These are phyloP conservation scores for Aspergillus wentii DNA, from an alignment of 495 filamentous ascomycete genomes.

Conservation along the genomic window DNA sequence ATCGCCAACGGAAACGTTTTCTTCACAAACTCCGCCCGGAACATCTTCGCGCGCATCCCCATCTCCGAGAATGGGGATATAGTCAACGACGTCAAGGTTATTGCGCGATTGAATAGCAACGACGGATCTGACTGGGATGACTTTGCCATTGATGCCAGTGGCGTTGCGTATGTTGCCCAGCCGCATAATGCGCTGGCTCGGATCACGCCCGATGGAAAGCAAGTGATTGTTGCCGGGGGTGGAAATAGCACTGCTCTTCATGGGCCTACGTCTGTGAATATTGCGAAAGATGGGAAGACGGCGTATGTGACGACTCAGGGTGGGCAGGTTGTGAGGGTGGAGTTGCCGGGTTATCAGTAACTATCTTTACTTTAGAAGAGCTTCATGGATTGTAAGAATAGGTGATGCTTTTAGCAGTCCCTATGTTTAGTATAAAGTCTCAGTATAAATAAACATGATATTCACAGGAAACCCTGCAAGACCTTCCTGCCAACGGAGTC, in stretches of 20 bases:
- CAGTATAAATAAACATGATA: too few relatives aligned
- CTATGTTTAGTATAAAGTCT: too few relatives aligned
- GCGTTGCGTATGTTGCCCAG: conserved; percentile 23
- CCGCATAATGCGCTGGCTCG: conserved; percentile 17
- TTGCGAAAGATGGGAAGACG: conserved; percentile 11
- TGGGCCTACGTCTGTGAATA: conserved; percentile 23
- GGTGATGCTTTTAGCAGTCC: too few relatives aligned
- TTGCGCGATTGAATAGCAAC: conserved; percentile 11
- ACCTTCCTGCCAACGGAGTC: neutral
- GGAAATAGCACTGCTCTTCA: conserved; percentile 9
- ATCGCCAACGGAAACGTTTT: conserved; percentile 22
- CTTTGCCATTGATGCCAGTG: conserved; percentile 23
- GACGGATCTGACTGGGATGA: conserved; percentile 26
- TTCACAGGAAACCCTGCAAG: neutral
- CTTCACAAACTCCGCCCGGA: conserved; percentile 38
- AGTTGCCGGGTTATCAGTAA: too few relatives aligned
- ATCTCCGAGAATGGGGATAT: conserved; percentile 23
- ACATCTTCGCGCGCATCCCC: conserved; percentile 23
- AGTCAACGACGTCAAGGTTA: conserved; percentile 11
- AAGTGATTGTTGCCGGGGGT: conserved; percentile 20
- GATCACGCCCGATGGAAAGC: conserved; percentile 14
- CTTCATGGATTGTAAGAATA: too few relatives aligned
- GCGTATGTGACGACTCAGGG: conserved; percentile 15
- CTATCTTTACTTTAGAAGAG: too few relatives aligned
- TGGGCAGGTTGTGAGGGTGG: conserved; percentile 15